A percentile compares a stretch with the other conserved stretches of the same genome.
Conservation (phyloP, 345 rosid genomes). For the Populus davidiana region DNA sequence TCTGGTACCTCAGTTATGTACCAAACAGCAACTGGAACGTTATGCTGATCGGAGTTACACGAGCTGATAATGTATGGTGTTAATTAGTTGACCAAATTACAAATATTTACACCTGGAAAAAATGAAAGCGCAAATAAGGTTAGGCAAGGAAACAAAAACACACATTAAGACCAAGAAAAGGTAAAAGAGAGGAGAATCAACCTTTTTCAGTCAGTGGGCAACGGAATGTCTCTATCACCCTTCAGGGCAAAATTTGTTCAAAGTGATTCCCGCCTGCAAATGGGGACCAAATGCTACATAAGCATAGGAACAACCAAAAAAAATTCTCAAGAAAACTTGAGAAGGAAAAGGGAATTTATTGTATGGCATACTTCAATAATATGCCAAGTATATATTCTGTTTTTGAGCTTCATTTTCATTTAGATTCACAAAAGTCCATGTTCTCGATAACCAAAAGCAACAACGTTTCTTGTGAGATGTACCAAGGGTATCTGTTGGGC, state of each 20-base stretch:
- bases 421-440: conserved; percentile 26
- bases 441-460: conserved; percentile 13
- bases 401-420: conserved; percentile 11
- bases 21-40: conserved; percentile 23
- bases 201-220: conserved; percentile 66
- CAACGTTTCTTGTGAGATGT: conserved; percentile 27
- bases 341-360: conserved; percentile 15
- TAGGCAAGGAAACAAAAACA: conserved; percentile 24
- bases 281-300: conserved; percentile 46
- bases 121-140: conserved; percentile 20
- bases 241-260: conserved; percentile 44
- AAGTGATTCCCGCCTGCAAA: conserved; percentile 58
- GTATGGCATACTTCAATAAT: conserved; percentile 16
- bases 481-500: conserved; percentile 16
- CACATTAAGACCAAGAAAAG: conserved; percentile 34
- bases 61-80: conserved; percentile 28
- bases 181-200: conserved; percentile 42
- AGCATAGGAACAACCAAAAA: conserved; percentile 25
- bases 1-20: conserved; percentile 17
- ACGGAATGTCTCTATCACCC: conserved; percentile 78
- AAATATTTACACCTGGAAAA: conserved; percentile 55
- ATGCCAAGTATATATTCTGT: conserved; percentile 22
- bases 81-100: conserved; percentile 38
- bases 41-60: conserved; percentile 21
- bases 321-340: conserved; percentile 14